Conservation (phyloP, 2,329 filamentous ascomycete species). For the Aspergillus fructus region DNA sequence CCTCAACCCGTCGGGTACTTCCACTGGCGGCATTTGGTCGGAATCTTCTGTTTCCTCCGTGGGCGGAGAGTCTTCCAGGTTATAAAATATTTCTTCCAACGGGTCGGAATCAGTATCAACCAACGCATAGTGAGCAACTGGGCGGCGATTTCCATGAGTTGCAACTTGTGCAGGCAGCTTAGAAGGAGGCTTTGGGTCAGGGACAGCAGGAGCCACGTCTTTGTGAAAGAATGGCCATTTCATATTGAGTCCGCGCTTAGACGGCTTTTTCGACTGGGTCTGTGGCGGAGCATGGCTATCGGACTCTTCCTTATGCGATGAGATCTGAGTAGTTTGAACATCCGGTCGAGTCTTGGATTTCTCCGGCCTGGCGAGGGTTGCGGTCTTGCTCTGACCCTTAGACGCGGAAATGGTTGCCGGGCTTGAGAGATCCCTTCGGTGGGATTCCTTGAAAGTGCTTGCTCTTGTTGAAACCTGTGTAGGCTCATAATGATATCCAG, state of each 20-base stretch:
- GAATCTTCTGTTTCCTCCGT: constrained; percentile 38
- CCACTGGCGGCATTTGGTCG: constrained; percentile 24
- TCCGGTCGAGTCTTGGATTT: not conserved
- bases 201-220: constrained; percentile 29
- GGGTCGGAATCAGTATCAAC: constrained; percentile 48
- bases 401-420: not conserved
- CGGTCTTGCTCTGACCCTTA: not conserved
- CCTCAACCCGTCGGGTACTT: constrained; percentile 29
- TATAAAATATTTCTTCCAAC: constrained; percentile 40
- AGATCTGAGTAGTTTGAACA: not conserved
- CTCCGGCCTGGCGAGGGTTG: not conserved
- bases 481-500: constrained; percentile 35
- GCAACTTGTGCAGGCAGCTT: constrained; percentile 44
- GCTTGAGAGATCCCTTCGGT: constrained; percentile 5
- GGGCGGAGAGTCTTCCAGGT: constrained; percentile 40
- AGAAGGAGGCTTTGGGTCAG: constrained; percentile 21
- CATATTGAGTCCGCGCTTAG: constrained; percentile 36
- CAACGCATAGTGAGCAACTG: constrained; percentile 59
- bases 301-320: not conserved
- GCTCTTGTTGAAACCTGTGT: constrained; percentile 28
- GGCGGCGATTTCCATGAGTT: constrained; percentile 38
- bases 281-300: not conserved
- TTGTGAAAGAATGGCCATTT: constrained; percentile 62
- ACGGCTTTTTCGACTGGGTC: constrained; percentile 20
- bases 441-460: not conserved